Conservation (phyloP, 805 yeast species). For the Myxozyma nipponensis region DNA sequence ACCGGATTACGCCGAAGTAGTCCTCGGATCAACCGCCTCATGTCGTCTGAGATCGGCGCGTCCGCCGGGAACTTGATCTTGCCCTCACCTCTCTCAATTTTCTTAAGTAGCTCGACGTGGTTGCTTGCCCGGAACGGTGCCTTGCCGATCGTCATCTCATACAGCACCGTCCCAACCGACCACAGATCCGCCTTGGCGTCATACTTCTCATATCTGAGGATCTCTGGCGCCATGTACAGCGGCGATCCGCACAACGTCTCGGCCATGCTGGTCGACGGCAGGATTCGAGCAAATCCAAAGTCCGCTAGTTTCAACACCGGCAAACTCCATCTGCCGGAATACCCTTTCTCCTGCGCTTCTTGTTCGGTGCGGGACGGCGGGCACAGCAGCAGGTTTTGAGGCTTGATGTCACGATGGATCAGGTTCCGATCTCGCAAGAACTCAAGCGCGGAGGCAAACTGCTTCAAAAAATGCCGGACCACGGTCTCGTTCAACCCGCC, state of each 20-base stretch:
- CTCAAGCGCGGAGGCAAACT: conserved; percentile 75
- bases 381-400: conserved; percentile 76
- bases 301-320: conserved; percentile 94
- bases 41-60: conserved; percentile 56
- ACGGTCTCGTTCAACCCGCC: conserved; percentile 77
- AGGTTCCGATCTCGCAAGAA: conserved; percentile 78
- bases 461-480: conserved; percentile 81
- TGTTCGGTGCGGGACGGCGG: conserved; percentile 71
- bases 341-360: conserved; percentile 55
- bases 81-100: conserved; percentile 79
- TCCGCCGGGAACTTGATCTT: conserved; percentile 72
- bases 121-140: conserved; percentile 95
- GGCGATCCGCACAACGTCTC: conserved; percentile 98
- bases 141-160: conserved; percentile 93
- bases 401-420: conserved; percentile 93
- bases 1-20: conserved; percentile 79
- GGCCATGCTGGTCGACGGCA: conserved; percentile 91
- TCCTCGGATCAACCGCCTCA: conserved; percentile 67
- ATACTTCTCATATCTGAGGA: conserved; percentile 86
- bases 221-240: conserved; percentile 98
- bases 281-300: conserved; percentile 93
- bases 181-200: conserved; percentile 96
- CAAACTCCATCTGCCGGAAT: conserved; percentile 78
- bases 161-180: conserved; percentile 96
- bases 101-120: conserved; percentile 82